phyloP scores from a whole-genome alignment of 768 basidiomycete genomes.

The Phanerochaete sordida region DNA sequence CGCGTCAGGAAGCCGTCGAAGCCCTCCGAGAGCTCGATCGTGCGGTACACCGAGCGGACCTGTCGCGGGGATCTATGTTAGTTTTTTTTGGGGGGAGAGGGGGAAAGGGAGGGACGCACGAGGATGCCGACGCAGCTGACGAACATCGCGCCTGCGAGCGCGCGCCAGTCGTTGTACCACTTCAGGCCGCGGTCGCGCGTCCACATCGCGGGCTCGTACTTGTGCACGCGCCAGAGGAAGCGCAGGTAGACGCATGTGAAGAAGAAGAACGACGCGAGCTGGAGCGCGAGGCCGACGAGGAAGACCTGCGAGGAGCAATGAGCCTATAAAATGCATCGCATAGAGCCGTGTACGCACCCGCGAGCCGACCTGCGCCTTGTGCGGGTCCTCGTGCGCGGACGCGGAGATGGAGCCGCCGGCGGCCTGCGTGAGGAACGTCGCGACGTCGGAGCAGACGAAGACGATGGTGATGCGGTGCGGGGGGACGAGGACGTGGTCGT shows the following conservation, averaged over 20 bases:
- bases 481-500: constrained; percentile 46
- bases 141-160: constrained; percentile 45
- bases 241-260: constrained; percentile 45
- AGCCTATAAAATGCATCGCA: background rate
- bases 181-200: constrained; percentile 29
- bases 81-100: too few species aligned
- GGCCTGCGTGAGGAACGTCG: constrained; percentile 67
- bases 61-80: constrained; percentile 25
- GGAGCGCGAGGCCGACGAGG: constrained; percentile 52
- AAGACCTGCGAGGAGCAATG: constrained; percentile 37
- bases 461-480: constrained; percentile 47
- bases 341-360: background rate
- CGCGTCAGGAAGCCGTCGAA: constrained; percentile 52
- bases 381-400: constrained; percentile 17
- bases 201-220: constrained; percentile 39
- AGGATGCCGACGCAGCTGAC: constrained; percentile 62
- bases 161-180: constrained; percentile 59
- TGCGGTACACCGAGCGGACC: constrained; percentile 64
- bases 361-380: constrained; percentile 1
- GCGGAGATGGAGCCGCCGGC: constrained; percentile 45
- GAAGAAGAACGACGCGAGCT: constrained; percentile 47
- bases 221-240: constrained; percentile 48
- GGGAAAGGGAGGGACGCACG: constrained; percentile 33
- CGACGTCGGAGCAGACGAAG: constrained; percentile 61
- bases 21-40: constrained; percentile 58